Conservation (phyloP, 108 stramenopile genomes). For the Aurantiochytrium sp. region DNA sequence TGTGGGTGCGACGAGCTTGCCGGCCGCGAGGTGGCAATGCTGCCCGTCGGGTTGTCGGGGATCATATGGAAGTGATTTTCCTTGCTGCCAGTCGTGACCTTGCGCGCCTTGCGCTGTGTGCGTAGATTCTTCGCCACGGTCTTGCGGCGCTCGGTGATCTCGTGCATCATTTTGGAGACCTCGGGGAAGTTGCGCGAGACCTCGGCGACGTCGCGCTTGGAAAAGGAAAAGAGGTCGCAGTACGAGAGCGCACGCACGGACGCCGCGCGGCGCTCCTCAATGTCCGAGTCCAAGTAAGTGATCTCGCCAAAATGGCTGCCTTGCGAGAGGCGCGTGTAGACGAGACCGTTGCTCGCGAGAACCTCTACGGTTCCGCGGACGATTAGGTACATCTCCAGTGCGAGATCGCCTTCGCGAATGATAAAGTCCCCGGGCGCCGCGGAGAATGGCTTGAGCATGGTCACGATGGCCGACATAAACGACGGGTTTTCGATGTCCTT, state of each 20-base stretch:
- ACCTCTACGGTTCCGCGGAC: constrained; percentile 24
- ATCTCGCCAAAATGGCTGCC: constrained; percentile 24
- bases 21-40: not conserved
- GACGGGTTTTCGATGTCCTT: constrained; percentile 9
- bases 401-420: constrained; percentile 19
- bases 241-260: not conserved
- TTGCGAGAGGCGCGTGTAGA: not conserved
- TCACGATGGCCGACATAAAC: constrained; percentile 20
- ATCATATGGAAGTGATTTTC: constrained; percentile 5
- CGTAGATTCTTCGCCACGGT: not conserved
- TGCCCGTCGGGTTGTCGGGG: not conserved
- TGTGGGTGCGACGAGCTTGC: too few species aligned
- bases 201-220: not conserved
- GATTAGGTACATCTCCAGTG: constrained; percentile 7
- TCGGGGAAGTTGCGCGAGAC: constrained; percentile 10
- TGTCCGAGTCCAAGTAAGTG: not conserved
- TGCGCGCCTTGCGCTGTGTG: not conserved
- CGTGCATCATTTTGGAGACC: not conserved
- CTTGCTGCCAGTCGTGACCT: constrained; percentile 8
- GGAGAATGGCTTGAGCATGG: constrained; percentile 16
- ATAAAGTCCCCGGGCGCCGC: constrained; percentile 15
- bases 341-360: not conserved
- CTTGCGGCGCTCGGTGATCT: not conserved
- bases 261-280: constrained; percentile 16
- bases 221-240: constrained; percentile 31